Percentiles rank a stretch among this genome's conserved stretches.
phyloP scores from a whole-genome alignment of 1,139 yeast species.

The Trichomonascaceae sp. region DNA sequence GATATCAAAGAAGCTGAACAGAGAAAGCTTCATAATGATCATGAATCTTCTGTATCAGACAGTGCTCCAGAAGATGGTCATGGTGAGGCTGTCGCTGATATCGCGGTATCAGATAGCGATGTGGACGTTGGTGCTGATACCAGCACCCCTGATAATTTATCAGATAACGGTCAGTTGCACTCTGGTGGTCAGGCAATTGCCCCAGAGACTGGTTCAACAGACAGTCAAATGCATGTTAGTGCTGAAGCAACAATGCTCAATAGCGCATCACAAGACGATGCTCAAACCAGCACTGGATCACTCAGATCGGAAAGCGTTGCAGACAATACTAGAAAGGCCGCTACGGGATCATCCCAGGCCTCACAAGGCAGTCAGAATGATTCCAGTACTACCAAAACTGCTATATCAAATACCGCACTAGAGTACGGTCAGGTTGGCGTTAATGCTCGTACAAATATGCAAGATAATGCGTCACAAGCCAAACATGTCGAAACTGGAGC shows the following conservation, averaged over 20 bases:
- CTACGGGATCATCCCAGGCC: not conserved
- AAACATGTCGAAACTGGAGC: not conserved
- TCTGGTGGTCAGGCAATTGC: not conserved
- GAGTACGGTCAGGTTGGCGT: not conserved
- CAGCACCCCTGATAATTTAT: not conserved
- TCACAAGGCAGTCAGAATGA: not conserved
- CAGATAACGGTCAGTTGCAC: not conserved
- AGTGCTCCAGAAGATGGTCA: not conserved
- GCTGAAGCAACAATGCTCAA: not conserved
- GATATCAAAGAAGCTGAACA: not conserved
- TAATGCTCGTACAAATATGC: not conserved
- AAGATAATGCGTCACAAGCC: not conserved
- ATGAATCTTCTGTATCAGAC: not conserved
- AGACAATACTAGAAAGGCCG: not conserved
- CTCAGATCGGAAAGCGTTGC: not conserved
- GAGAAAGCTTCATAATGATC: not conserved
- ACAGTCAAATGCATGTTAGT: not conserved
- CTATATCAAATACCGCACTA: not conserved
- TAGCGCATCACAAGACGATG: not conserved
- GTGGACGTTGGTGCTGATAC: not conserved
- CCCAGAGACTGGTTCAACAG: not conserved
- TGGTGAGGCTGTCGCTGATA: not conserved
- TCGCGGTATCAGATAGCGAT: not conserved
- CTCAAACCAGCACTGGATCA: not conserved
- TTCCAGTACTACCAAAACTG: not conserved